Base-by-base conservation (phyloP, 768 basidiomycete genomes). In the Kwoniella heveanensis region DNA sequence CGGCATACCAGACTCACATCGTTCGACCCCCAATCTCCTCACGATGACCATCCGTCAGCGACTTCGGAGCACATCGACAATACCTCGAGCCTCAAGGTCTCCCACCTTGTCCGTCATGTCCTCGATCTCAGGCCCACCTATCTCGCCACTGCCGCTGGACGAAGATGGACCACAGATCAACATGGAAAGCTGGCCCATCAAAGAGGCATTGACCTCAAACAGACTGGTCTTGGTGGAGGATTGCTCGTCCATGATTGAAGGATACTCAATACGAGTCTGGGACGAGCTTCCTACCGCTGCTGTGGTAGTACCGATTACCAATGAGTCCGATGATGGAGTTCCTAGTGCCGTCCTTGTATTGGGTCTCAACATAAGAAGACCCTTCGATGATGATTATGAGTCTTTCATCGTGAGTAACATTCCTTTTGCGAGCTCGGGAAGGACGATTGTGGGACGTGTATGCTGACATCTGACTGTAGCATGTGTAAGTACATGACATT, bases 361-460 rank as follows among this genome's bases (percentile, higher is more conserved):
- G 24, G 77, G 77, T 9, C 60, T 78, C 22, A 78, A 72, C 49
- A 55, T 78, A 1, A 54, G 75, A 52, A 53, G 77, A 50, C 68
- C 73, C 1, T 76, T 71, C 32, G 77, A 78, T 50, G 73, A 78
- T 8, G 73, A 74, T 25, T 78, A 78, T 57, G 71, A 72, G 26
- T 68, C 72, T 0, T 78, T 76, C 64, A 61, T 74, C 29, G 71
- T 69, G 51, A 66, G 70, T 66, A 2, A 32, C 5, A 32, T 5
- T 13, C 3, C 13, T 32, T 59, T 22, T 7, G 6, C 44, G 27
- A 10, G n/a, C n/a, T n/a, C n/a, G n/a, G n/a, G n/a, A n/a, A n/a
- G n/a, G n/a, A n/a, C 2, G 44, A 17, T 47, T 24, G 22, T 21
- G 29, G 25, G 1, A 30, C n/a, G 47, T 25, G 10, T 26, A 36